phyloP scores from a whole-genome alignment of 1,284 basidiomycete genomes.

The Ceratobasidium sp. region DNA sequence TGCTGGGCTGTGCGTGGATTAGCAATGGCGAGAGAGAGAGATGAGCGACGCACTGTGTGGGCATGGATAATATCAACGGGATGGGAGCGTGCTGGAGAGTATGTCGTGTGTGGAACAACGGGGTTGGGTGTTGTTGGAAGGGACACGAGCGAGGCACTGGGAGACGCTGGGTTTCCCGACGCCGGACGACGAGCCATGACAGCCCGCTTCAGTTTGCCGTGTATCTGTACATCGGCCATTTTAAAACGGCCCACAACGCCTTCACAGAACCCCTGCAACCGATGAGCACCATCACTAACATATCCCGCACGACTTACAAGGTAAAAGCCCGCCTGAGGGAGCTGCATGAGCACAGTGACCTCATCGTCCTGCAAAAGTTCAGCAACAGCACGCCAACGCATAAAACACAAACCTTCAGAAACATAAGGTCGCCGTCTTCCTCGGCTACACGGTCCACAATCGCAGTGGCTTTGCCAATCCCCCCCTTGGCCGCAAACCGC shows the following conservation, averaged over 20 bases:
- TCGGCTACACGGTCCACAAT: slow-evolving; percentile 78
- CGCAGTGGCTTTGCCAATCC: slow-evolving; percentile 78
- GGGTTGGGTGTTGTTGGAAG: slow-evolving; percentile 42
- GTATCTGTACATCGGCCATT: slow-evolving; percentile 71
- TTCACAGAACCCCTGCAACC: slow-evolving; percentile 79
- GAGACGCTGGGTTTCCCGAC: slow-evolving; percentile 43
- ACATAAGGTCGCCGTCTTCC: slow-evolving; percentile 83
- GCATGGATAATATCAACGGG: slow-evolving; percentile 14
- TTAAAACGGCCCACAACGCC: slow-evolving; percentile 87
- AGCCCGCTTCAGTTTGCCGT: slow-evolving; percentile 78
- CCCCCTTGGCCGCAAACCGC: slow-evolving; percentile 79
- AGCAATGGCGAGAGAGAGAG: background rate
- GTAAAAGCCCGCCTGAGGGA: slow-evolving; percentile 62
- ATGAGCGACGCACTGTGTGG: slow-evolving; percentile 23
- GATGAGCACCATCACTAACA: slow-evolving; percentile 9
- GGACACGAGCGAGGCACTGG: slow-evolving; percentile 44
- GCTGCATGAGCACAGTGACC: slow-evolving; percentile 79
- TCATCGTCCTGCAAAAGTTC: slow-evolving; percentile 68
- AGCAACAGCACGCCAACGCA: background rate
- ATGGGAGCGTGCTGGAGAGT: background rate
- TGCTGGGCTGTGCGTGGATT: background rate
- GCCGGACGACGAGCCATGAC: slow-evolving; percentile 69
- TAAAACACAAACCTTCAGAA: slow-evolving; percentile 66
- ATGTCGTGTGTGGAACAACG: slow-evolving; percentile 37
- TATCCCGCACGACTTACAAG: slow-evolving; percentile 57